Evolutionary conservation across 768 basidiomycete genomes (phyloP).

Genomic region (Calocera viscosa): DNA sequence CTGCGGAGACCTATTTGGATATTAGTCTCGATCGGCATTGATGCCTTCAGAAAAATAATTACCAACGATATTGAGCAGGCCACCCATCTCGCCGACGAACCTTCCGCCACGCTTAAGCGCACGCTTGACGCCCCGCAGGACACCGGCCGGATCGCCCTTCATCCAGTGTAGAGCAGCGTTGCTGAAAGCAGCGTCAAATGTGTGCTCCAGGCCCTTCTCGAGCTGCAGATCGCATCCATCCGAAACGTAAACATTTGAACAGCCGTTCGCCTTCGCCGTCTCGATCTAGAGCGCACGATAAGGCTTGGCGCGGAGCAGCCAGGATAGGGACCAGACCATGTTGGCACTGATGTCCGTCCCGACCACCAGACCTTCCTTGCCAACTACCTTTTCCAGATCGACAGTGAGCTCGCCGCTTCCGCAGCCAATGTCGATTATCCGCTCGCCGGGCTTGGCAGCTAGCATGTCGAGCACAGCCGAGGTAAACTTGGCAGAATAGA

Average conservation of each 20-base stretch:
- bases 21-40: no score
- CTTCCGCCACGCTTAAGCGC: constrained; percentile 58
- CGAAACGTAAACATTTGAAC: constrained; percentile 37
- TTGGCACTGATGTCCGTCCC: constrained; percentile 58
- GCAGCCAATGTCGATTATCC: constrained; percentile 66
- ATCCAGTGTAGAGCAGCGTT: constrained; percentile 81
- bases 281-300: constrained; percentile 33
- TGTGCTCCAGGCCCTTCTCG: constrained; percentile 25
- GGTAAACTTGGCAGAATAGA: constrained; percentile 42
- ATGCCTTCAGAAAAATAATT: constrained; percentile 15
- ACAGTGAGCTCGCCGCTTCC: constrained; percentile 69
- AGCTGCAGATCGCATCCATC: constrained; percentile 31
- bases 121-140: constrained; percentile 45
- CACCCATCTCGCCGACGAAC: constrained; percentile 67
- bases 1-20: constrained; percentile 54
- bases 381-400: constrained; percentile 43
- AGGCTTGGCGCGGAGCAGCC: background rate
- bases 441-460: constrained; percentile 50
- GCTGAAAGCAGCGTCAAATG: constrained; percentile 66
- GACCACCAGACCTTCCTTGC: constrained; percentile 39
- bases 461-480: constrained; percentile 47
- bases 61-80: constrained; percentile 62
- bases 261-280: constrained; percentile 38
- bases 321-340: constrained; percentile 40
- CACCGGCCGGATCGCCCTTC: constrained; percentile 54